These are phyloP conservation scores for Coemansia sp. DNA, from an alignment of 192 early-diverging fungal species.

Conservation along the genomic window DNA sequence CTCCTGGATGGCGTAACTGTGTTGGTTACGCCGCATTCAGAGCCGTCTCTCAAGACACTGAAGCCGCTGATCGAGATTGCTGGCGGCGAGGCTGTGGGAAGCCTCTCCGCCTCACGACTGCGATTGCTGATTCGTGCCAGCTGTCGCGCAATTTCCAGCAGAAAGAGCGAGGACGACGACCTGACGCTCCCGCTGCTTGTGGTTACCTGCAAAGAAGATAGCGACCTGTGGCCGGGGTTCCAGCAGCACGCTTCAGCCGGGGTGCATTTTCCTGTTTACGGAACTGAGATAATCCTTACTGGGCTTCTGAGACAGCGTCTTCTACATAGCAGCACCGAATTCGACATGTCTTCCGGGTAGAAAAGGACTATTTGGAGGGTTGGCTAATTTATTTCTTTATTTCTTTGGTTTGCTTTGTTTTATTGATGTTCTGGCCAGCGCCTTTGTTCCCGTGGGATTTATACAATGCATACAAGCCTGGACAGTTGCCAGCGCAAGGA, in stretches of 20 bases:
- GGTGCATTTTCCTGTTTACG: conserved; percentile 27
- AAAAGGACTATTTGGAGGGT: background rate
- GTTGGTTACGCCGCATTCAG: conserved; percentile 33
- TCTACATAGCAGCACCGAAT: conserved; percentile 16
- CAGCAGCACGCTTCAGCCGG: background rate
- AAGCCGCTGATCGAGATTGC: conserved; percentile 38
- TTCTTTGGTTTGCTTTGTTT: background rate
- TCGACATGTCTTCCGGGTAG: conserved; percentile 6
- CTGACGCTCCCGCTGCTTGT: conserved; percentile 39
- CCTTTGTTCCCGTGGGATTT: background rate
- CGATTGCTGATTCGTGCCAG: conserved; percentile 24
- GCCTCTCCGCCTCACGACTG: conserved; percentile 20
- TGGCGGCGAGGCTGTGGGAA: conserved; percentile 37
- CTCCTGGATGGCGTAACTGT: conserved; percentile 44
- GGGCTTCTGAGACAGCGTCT: conserved; percentile 45
- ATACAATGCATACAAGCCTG: background rate
- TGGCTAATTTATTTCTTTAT: background rate
- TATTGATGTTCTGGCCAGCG: no score
- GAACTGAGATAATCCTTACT: conserved; percentile 29
- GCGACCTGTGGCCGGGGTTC: conserved; percentile 37
- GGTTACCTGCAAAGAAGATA: conserved; percentile 37
- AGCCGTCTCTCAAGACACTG: conserved; percentile 28
- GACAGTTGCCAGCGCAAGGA: background rate
- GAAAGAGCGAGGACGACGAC: conserved; percentile 7
- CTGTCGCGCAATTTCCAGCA: conserved; percentile 8